phyloP scores from a whole-genome alignment of 225 moss, liverwort and hornwort genomes.

The Anthoceros angustus region DNA sequence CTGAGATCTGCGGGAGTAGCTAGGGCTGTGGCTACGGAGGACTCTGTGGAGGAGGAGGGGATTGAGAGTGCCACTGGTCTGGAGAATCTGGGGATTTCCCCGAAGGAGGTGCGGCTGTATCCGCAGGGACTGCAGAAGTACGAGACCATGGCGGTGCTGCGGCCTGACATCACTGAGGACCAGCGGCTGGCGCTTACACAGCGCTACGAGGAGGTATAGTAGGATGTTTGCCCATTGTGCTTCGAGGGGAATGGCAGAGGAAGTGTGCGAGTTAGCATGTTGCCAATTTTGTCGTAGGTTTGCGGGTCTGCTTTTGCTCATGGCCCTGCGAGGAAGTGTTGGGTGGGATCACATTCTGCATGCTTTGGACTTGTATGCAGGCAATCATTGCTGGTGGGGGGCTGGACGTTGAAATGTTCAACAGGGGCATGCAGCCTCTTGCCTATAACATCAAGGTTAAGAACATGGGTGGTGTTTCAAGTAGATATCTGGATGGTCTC shows the following conservation, averaged over 20 bases:
- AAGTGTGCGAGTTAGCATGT: too few relatives aligned
- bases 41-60: constrained; percentile 64
- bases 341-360: too few relatives aligned
- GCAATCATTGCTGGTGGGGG: constrained; percentile 94
- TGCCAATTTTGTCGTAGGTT: too few relatives aligned
- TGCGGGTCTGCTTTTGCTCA: too few relatives aligned
- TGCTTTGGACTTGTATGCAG: constrained; percentile 15
- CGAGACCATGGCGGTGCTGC: constrained; percentile 93
- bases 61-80: constrained; percentile 56
- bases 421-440: constrained; percentile 96
- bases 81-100: constrained; percentile 54
- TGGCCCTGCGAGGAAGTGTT: too few relatives aligned
- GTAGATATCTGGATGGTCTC: constrained; percentile 93
- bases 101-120: constrained; percentile 81
- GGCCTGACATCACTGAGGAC: constrained; percentile 88
- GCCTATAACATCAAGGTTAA: constrained; percentile 90
- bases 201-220: constrained; percentile 85
- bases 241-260: too few relatives aligned
- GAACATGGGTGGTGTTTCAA: constrained; percentile 78
- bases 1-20: not conserved
- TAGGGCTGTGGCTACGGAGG: constrained; percentile 74
- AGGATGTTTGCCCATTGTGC: not conserved
- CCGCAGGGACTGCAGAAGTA: constrained; percentile 95
- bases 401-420: constrained; percentile 98
- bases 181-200: constrained; percentile 91